Conservation (phyloP, 2,329 filamentous ascomycete genomes). For the Nemania bipapillata region DNA sequence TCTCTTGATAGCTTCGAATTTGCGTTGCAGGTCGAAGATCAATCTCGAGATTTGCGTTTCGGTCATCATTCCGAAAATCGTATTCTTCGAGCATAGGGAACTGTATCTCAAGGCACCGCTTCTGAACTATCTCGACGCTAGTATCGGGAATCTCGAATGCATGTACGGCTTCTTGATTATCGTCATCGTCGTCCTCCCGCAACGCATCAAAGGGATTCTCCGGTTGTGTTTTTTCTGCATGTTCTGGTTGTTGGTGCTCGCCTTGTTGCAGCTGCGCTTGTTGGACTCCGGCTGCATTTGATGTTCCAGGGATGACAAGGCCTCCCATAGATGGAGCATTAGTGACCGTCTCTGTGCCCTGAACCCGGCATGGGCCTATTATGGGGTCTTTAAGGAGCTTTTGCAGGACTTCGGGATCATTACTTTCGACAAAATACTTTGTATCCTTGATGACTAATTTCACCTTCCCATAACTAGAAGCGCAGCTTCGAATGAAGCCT, state of each 20-base stretch:
- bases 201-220: constrained; percentile 76
- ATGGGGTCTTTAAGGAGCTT: constrained; percentile 84
- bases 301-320: constrained; percentile 92
- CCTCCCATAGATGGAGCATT: constrained; percentile 87
- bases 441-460: constrained; percentile 95
- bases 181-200: constrained; percentile 85
- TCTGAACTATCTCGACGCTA: constrained; percentile 86
- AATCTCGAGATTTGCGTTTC: constrained; percentile 91
- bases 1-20: constrained; percentile 94
- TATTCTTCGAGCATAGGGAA: constrained; percentile 95
- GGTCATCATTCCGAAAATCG: constrained; percentile 90
- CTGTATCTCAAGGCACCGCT: constrained; percentile 85
- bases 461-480: constrained; percentile 92
- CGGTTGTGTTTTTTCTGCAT: constrained; percentile 65
- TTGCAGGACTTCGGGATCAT: constrained; percentile 86
- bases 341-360: constrained; percentile 76
- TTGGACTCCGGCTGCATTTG: constrained; percentile 87
- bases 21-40: constrained; percentile 88
- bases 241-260: constrained; percentile 58
- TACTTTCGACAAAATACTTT: constrained; percentile 91
- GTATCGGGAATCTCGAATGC: constrained; percentile 89
- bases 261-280: constrained; percentile 67
- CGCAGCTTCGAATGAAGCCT: constrained; percentile 80
- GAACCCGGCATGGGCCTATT: constrained; percentile 81
- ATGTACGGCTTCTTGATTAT: constrained; percentile 87